Conservation (phyloP, 75 land plant species). For the Selaginella moellendorffii region DNA sequence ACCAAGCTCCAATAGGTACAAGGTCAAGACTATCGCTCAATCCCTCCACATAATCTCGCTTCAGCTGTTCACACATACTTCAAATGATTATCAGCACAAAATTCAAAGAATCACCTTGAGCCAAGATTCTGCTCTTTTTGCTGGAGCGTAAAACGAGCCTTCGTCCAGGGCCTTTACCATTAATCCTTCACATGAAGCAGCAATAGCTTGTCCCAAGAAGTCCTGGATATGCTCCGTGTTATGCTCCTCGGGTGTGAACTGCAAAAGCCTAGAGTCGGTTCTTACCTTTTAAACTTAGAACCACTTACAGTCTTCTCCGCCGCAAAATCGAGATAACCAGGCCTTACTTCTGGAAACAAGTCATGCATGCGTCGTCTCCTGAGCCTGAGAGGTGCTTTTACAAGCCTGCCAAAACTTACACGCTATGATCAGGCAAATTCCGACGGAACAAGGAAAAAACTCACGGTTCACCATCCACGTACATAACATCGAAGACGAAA, state of each 20-base stretch:
- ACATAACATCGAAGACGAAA: conserved; percentile 83
- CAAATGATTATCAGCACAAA: not conserved
- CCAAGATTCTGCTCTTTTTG: conserved; percentile 89
- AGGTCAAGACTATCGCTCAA: conserved; percentile 76
- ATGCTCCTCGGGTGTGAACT: not conserved
- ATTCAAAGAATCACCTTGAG: conserved; percentile 51
- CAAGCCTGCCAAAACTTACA: conserved; percentile 37
- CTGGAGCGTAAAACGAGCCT: conserved; percentile 74
- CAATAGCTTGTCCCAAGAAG: conserved; percentile 66
- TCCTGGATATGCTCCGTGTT: conserved; percentile 23
- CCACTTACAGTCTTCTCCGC: conserved; percentile 68
- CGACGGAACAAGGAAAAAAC: not conserved
- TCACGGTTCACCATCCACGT: conserved; percentile 60
- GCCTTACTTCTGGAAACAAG: conserved; percentile 34
- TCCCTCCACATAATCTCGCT: conserved; percentile 86
- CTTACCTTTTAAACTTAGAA: too few species aligned
- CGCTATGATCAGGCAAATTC: not conserved
- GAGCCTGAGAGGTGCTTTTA: conserved; percentile 45
- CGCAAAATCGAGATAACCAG: conserved; percentile 63
- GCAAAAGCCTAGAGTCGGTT: not conserved
- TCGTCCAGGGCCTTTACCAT: conserved; percentile 82
- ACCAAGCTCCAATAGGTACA: conserved; percentile 98
- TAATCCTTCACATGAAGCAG: conserved; percentile 86
- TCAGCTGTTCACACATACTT: conserved; percentile 41
- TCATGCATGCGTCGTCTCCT: conserved; percentile 61